Base-by-base conservation (phyloP, 2,329 filamentous ascomycete genomes). In the Ciborinia camelliae region DNA sequence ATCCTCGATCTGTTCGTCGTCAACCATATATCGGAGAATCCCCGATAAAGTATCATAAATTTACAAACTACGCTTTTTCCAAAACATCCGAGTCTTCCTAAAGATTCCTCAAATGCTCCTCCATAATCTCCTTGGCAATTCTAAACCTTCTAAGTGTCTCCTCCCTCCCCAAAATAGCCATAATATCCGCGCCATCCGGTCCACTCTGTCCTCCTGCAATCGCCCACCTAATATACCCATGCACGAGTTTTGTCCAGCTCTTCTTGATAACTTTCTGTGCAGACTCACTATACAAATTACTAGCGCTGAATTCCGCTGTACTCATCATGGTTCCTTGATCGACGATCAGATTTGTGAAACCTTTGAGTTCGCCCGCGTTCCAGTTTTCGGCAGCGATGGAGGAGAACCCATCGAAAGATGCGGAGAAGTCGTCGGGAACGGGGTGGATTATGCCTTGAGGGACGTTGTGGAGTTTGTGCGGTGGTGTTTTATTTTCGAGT, bases 171-270 rank as follows among this genome's bases (percentile, higher is more conserved):
- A 88, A 72, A 26, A 86, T 79, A 15, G 73, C 77, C 82, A 88
- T 83, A 2, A 80, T 80, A 47, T 80, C 77, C 0, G 80, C 80
- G 12, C 84, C 79, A 20, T 80, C 77, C 1, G 85, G 84, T 0
- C 86, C 86, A 12, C 80, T 78, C 26, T 76, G 76, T 2, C 82
- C 83, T 48, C 78, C 82, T 2, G 79, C 78, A 30, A 88, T 68
- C 1, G 82, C 84, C 79, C 83, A 83, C 60, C 86, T 80, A 62
- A 88, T 75, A 70, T 83, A 86, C 64, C 80, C 75, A 74, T 86
- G 82, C 5, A 86, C 68, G 59, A 81, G 75, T 62, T 77, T 80
- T 65, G 78, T 80, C 68, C 75, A 74, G n/a, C 68, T 69, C 57
- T 74, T 76, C 28, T 50, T 61, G 4, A 67, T 43, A 7, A 47